Evolutionary conservation across 345 rosid genomes (phyloP).

Genomic region (Moricandia moricandioides): DNA sequence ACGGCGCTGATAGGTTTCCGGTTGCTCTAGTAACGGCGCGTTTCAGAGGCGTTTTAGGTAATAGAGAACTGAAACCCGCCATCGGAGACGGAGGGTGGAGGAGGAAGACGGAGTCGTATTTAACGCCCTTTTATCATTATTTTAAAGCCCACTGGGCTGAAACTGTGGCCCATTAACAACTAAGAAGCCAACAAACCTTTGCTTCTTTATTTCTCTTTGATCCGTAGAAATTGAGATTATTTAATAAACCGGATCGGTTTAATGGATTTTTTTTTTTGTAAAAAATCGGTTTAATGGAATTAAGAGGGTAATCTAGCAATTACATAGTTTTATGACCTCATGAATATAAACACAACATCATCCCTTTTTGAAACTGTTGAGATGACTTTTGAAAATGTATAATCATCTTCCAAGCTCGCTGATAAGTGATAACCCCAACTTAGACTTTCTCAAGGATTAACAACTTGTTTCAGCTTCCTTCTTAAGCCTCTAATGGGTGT

Average conservation of each 20-base stretch:
- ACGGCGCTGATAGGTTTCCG: not conserved
- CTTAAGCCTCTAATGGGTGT: not conserved
- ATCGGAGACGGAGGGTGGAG: constrained; percentile 11
- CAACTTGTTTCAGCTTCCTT: not conserved
- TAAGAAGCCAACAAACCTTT: not conserved
- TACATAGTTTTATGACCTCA: no score
- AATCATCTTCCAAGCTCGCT: not conserved
- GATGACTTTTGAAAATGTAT: not conserved
- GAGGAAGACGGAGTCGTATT: not conserved
- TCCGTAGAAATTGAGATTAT: not conserved
- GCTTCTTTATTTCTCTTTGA: not conserved
- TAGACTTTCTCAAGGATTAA: constrained; percentile 59
- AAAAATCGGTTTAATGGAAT: not conserved
- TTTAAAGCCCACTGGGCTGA: not conserved
- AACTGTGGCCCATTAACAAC: not conserved
- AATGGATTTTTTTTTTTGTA: no score
- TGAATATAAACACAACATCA: not conserved
- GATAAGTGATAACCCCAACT: no score
- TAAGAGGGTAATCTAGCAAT: constrained; percentile 10
- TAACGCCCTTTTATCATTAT: not conserved
- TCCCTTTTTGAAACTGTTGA: not conserved
- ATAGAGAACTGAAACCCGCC: constrained; percentile 37
- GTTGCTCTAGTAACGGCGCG: constrained; percentile 1
- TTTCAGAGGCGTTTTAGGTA: constrained; percentile 18
- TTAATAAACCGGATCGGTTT: constrained; percentile 23